A percentile compares a stretch with the other conserved stretches of the same genome.
phyloP scores from a whole-genome alignment of 2,329 filamentous ascomycete genomes.

The Calonectria multiphialidica region DNA sequence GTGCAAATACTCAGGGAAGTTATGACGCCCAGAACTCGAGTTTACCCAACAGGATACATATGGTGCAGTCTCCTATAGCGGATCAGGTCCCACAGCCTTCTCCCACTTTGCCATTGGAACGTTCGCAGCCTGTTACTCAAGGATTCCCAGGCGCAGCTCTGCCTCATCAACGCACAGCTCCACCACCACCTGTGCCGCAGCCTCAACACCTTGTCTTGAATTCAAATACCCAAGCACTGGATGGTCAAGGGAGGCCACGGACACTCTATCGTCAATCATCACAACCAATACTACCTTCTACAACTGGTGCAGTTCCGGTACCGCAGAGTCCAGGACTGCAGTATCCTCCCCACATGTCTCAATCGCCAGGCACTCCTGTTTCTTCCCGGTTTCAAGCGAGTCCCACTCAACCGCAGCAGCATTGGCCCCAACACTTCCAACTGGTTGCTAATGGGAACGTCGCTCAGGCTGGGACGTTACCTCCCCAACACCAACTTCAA shows the following conservation, averaged over 20 bases:
- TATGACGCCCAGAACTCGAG: neutral
- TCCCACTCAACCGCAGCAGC: neutral
- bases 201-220: neutral
- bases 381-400: neutral
- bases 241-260: neutral
- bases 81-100: constrained; percentile 1
- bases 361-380: neutral
- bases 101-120: neutral
- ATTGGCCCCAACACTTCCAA: neutral
- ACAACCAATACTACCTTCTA: neutral
- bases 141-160: neutral
- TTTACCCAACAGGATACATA: neutral
- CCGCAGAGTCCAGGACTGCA: constrained; percentile 15
- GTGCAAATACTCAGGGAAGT: neutral
- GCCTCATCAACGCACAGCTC: neutral
- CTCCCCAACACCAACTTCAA: neutral
- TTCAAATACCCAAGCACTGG: neutral
- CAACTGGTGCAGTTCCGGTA: neutral
- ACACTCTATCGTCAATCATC: neutral
- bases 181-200: neutral
- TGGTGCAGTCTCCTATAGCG: neutral
- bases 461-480: neutral
- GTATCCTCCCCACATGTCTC: constrained; percentile 11
- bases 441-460: neutral
- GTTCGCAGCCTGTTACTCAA: neutral